Evolutionary conservation across 129 eudicot species (phyloP), one percentile per base, ranked within the genome.

Genomic region (Artemisia annua): DNA sequence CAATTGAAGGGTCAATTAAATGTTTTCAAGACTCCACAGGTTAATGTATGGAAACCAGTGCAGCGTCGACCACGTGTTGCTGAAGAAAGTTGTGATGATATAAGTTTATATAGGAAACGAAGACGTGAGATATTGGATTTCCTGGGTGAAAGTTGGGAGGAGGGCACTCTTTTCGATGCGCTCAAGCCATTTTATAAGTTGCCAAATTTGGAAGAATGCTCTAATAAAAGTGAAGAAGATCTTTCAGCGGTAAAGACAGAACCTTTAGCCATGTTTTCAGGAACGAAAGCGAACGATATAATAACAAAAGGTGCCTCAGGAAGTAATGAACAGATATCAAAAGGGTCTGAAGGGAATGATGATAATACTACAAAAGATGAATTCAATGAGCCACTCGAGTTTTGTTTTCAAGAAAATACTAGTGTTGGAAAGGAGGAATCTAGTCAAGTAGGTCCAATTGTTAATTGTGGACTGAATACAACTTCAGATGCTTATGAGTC

Each of bases 141-240:
- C 30, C 49, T 65, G 17, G 73, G 46, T 39, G 9, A 62, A 55
- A 64, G 48, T 50, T 44, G 78, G 55, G 20, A 11, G 28, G 56
- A 67, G 39, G 84, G 71, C 59, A 67, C 63, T 19, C 32, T 52
- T 56, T 59, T 24, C 26, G 83, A 82, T 35, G 49, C 43, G 20
- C 61, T 71, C 49, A 75, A 79, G 19, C 63, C 63, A n/a, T 11
- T 10, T 16, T 20, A 57, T 43, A 68, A 30, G 60, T 62, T 54
- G 63, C 85, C 84, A 24, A 65, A 10, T 60, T 73, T 72, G 69
- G 78, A 51, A 59, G 48, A 62, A 28, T 28, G 30, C 32, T 22
- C 64, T 22, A 22, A 22, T 58, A 58, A 22, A 3, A 58, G 64
- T 58, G 32, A 19, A 0, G 64, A 58, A 22, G 32, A 58, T 20